Base-by-base conservation (phyloP, 148 eudicot genomes). In the Selenicereus undatus region DNA sequence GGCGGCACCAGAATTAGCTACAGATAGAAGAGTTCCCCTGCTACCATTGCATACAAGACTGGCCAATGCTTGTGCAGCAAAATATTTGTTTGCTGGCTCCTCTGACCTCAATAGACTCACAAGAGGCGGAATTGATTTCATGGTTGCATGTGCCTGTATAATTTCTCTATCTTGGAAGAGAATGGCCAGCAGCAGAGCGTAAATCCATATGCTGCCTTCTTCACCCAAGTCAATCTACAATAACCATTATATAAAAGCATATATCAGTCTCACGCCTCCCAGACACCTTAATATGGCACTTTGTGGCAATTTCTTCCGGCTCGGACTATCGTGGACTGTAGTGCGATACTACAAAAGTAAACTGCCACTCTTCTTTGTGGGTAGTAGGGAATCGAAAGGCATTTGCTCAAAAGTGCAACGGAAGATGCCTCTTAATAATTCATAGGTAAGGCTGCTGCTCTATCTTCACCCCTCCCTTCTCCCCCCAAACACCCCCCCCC, bases 41-140 rank as follows among this genome's bases (percentile, higher is more conserved):
- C 98, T 95, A 73, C 99, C 98, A 82, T 95, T 88, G 80, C 99
- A 95, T 76, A 93, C 98, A 27, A 93, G 88, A 81, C 99, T 95
- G 81, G 97, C 91, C 84, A 93, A 83, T 75, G 89, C 97, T 88
- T 95, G 99, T 66, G 99, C 99, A 32, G 98, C 95, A 88, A 92
- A 95, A 84, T 95, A 95, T 86, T 94, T 91, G 84, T 86, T 89
- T 66, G 93, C 90, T 36, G 92, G 80, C 75, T 93, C 99, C 79
- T 95, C 99, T 71, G 95, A 90, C 87, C 88, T 92, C 84, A 93
- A 82, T 77, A 95, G 78, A 86, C 88, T 95, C 27, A 93, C 89
- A 71, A 95, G 97, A 69, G 88, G 86, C 9, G 98, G 95, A 69
- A 93, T 83, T 29, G 93, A 86, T 84, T 92, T 93, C 93, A 95